Evolutionary conservation across 306 rosid genomes (phyloP).

Genomic region (Vigna trinervia): DNA sequence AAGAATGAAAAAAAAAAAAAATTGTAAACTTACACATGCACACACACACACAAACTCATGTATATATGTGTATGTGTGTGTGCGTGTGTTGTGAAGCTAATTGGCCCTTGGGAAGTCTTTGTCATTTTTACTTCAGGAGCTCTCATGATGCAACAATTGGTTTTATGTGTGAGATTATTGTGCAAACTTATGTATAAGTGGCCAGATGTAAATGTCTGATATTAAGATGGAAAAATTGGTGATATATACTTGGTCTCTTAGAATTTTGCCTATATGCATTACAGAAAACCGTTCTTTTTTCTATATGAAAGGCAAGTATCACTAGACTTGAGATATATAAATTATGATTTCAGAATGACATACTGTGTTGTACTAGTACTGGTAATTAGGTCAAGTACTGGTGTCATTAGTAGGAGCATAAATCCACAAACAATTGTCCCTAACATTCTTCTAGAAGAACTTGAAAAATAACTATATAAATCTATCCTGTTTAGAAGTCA

Average conservation of each 20-base stretch:
- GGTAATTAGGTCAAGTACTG: constrained; percentile 13
- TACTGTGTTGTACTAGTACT: constrained; percentile 19
- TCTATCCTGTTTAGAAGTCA: background rate
- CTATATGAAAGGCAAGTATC: background rate
- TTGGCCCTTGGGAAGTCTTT: constrained; percentile 26
- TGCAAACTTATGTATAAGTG: constrained; percentile 30
- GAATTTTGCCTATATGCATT: constrained; percentile 29
- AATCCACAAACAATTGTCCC: constrained; percentile 11
- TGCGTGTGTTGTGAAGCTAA: constrained; percentile 5
- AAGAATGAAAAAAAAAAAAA: background rate
- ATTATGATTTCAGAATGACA: constrained; percentile 25
- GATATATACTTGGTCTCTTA: constrained; percentile 14
- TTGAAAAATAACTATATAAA: constrained; percentile 30
- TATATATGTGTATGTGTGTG: background rate
- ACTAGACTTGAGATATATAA: constrained; percentile 28
- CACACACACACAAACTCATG: no score
- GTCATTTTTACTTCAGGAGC: constrained; percentile 13
- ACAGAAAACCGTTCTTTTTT: constrained; percentile 17
- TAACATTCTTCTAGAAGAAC: constrained; percentile 12
- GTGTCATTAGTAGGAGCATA: background rate
- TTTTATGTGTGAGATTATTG: constrained; percentile 27
- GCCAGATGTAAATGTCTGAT: constrained; percentile 23
- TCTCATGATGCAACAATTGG: constrained; percentile 17
- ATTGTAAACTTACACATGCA: constrained; percentile 1
- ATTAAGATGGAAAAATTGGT: constrained; percentile 6